These are phyloP conservation scores for Eremothecium cymbalariae DNA, from an alignment of 1,139 yeast species.

Conservation along the genomic window DNA sequence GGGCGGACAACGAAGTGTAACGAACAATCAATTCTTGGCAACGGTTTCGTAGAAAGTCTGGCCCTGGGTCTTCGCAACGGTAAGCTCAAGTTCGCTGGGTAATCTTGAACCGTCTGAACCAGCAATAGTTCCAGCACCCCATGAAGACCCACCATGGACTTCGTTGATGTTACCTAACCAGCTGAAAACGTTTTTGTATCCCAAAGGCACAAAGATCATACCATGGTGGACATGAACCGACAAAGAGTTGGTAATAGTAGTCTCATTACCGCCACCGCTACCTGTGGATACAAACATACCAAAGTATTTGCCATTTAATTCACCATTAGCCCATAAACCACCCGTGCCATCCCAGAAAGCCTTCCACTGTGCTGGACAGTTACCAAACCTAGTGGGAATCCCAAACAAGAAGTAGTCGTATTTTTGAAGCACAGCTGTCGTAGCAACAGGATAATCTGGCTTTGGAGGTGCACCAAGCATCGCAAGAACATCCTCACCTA, in stretches of 20 bases:
- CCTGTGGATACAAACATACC: constrained; percentile 76
- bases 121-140: constrained; percentile 85
- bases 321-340: constrained; percentile 74
- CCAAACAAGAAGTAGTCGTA: constrained; percentile 78
- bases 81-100: constrained; percentile 58
- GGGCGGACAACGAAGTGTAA: too few species aligned
- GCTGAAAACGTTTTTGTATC: constrained; percentile 57
- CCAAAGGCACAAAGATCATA: constrained; percentile 70
- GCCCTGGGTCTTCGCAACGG: constrained; percentile 56
- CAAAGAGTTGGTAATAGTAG: constrained; percentile 55
- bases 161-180: constrained; percentile 54
- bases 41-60: constrained; percentile 40
- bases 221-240: constrained; percentile 75
- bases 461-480: constrained; percentile 60
- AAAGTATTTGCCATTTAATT: constrained; percentile 65
- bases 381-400: constrained; percentile 78
- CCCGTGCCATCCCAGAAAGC: constrained; percentile 80
- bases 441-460: constrained; percentile 62
- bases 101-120: constrained; percentile 74
- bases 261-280: constrained; percentile 77
- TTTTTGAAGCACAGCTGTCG: constrained; percentile 47
- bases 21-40: constrained; percentile 12
- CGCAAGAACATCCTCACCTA: constrained; percentile 52
- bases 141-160: constrained; percentile 76
- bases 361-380: constrained; percentile 73